A percentile compares a stretch with the other conserved stretches of the same genome.
These are phyloP conservation scores for Penicillium nordicum DNA, from an alignment of 2,329 filamentous ascomycete species.

Conservation along the genomic window DNA sequence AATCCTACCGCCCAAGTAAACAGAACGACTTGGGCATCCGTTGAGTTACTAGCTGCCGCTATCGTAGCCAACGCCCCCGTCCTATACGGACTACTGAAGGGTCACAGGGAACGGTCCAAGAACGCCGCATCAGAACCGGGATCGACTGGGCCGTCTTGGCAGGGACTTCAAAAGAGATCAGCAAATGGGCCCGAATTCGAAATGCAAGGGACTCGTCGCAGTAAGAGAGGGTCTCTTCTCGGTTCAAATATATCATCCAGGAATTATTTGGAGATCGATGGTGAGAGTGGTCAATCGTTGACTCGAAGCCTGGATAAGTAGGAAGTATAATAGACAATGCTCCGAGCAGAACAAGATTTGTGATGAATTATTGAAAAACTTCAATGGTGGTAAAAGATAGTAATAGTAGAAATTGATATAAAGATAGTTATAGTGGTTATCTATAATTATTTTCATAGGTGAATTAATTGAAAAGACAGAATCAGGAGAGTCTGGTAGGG, in stretches of 20 bases:
- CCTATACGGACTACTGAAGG: constrained; percentile 10
- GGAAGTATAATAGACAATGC: not conserved
- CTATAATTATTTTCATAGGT: too few species aligned
- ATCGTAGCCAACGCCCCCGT: constrained; percentile 14
- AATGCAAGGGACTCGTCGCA: constrained; percentile 1
- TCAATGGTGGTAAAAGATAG: too few species aligned
- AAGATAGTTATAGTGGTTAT: too few species aligned
- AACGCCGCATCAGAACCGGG: constrained; percentile 1
- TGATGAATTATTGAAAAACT: too few species aligned
- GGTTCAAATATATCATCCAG: constrained; percentile 1
- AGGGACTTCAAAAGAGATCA: constrained; percentile 5
- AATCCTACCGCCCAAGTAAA: constrained; percentile 10
- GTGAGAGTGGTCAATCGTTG: constrained; percentile 3
- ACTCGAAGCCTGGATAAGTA: constrained; percentile 1
- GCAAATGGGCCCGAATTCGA: constrained; percentile 2
- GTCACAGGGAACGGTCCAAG: constrained; percentile 6
- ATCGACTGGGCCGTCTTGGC: not conserved
- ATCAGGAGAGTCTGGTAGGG: too few species aligned
- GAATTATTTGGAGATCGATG: constrained; percentile 2
- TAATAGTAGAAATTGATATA: too few species aligned
- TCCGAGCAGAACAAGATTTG: too few species aligned
- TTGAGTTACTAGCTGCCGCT: constrained; percentile 13
- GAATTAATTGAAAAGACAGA: too few species aligned
- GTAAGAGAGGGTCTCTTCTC: not conserved
- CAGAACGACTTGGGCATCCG: constrained; percentile 14